Conservation (phyloP, 495 filamentous ascomycete species). For the Usnea hakonensis region DNA sequence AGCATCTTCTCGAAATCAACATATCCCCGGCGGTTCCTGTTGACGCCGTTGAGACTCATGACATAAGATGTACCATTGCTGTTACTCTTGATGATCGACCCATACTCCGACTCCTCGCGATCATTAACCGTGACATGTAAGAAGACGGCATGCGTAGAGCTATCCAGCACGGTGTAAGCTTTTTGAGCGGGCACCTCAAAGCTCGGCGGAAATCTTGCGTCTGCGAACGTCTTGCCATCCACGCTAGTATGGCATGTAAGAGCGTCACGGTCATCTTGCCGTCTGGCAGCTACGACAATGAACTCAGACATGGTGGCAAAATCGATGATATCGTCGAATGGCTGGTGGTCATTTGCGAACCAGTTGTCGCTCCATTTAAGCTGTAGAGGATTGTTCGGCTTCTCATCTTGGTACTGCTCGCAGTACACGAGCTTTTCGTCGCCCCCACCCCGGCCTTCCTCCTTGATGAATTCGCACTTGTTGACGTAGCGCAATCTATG, state of each 20-base stretch:
- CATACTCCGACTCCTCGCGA: slow-evolving; percentile 54
- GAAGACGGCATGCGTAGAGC: slow-evolving; percentile 86
- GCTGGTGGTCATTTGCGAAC: slow-evolving; percentile 52
- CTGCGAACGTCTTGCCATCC: slow-evolving; percentile 72
- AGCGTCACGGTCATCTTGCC: slow-evolving; percentile 53
- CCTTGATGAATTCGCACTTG: slow-evolving; percentile 74
- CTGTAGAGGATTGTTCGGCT: slow-evolving; percentile 49
- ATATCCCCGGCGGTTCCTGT: slow-evolving; percentile 63
- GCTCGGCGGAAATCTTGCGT: slow-evolving; percentile 75
- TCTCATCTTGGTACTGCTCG: slow-evolving; percentile 59
- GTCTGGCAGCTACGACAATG: slow-evolving; percentile 75
- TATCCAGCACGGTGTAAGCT: slow-evolving; percentile 88
- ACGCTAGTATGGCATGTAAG: slow-evolving; percentile 74
- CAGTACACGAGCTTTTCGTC: slow-evolving; percentile 72
- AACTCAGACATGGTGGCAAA: slow-evolving; percentile 94
- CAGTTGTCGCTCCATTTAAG: slow-evolving; percentile 68
- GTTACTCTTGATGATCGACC: slow-evolving; percentile 93
- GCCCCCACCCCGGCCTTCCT: slow-evolving; percentile 49
- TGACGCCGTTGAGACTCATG: slow-evolving; percentile 66
- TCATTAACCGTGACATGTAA: slow-evolving; percentile 75
- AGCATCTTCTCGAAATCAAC: slow-evolving; percentile 96
- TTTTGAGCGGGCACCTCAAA: slow-evolving; percentile 67
- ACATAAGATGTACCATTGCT: slow-evolving; percentile 95
- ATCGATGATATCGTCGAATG: slow-evolving; percentile 62
- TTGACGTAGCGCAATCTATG: slow-evolving; percentile 57